Percentiles rank a stretch among this genome's conserved stretches.
Evolutionary conservation across 371 early-diverging fungal genomes (phyloP).

Genomic region (Blastocladiella emersonii): DNA sequence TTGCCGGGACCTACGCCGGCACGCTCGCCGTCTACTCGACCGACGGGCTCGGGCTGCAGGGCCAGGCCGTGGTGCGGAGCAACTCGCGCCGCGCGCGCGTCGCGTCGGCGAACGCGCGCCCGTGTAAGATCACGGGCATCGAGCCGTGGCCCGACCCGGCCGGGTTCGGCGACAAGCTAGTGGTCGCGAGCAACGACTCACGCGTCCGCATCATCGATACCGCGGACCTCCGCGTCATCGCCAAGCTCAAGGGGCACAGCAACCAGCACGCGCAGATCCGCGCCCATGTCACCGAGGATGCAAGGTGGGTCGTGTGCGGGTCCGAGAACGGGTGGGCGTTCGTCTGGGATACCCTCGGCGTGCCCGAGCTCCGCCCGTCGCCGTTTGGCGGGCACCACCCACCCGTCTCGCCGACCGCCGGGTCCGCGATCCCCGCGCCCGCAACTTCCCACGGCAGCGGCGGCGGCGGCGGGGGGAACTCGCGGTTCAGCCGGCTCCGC

Average conservation of each 20-base stretch:
- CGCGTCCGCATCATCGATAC: constrained; percentile 27
- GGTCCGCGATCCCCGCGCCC: not conserved
- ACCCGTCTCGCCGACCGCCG: not conserved
- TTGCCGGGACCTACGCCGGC: constrained; percentile 29
- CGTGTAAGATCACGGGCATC: constrained; percentile 22
- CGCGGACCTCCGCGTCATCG: constrained; percentile 23
- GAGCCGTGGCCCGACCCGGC: constrained; percentile 10
- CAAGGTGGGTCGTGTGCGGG: constrained; percentile 25
- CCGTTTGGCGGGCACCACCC: no score
- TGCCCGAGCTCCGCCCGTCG: not conserved
- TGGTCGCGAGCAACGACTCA: constrained; percentile 31
- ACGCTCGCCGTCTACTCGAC: not conserved
- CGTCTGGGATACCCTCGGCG: constrained; percentile 23
- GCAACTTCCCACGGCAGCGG: no score
- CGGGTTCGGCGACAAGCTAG: constrained; percentile 16
- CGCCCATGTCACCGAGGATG: constrained; percentile 24
- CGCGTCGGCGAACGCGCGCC: not conserved
- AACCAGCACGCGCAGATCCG: constrained; percentile 16
- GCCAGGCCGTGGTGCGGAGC: not conserved
- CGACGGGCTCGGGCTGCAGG: not conserved
- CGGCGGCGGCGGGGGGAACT: not conserved
- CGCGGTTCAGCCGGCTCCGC: no score
- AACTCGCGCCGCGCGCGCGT: not conserved
- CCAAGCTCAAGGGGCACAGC: constrained; percentile 26
- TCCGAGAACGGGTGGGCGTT: constrained; percentile 25